These are phyloP conservation scores for Sarcodon aspratus DNA, from an alignment of 768 basidiomycete species.

Conservation along the genomic window DNA sequence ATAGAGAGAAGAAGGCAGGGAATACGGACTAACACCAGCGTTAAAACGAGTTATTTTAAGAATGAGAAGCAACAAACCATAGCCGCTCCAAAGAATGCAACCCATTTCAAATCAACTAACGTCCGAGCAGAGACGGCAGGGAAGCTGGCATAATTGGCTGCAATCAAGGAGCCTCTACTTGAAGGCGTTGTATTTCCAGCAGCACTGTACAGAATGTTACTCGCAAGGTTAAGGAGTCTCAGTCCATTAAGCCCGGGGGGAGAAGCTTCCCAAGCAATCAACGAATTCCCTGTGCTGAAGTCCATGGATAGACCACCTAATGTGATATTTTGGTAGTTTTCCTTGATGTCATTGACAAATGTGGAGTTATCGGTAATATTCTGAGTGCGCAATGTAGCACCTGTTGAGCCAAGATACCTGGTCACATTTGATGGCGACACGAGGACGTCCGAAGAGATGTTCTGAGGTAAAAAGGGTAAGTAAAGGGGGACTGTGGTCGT, in stretches of 20 bases:
- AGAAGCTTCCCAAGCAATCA: constrained; percentile 65
- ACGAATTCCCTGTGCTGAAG: constrained; percentile 29
- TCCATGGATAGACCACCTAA: constrained; percentile 64
- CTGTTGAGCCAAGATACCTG: constrained; percentile 30
- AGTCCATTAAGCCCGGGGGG: constrained; percentile 48
- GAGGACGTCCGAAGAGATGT: constrained; percentile 23
- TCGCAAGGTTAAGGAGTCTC: constrained; percentile 54
- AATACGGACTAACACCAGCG: constrained; percentile 41
- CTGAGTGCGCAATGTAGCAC: constrained; percentile 21
- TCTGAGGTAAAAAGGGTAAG: constrained; percentile 36
- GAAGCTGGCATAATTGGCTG: constrained; percentile 44
- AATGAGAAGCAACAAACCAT: constrained; percentile 36
- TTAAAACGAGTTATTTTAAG: not conserved
- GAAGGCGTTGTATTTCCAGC: constrained; percentile 47
- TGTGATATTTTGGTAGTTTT: constrained; percentile 41
- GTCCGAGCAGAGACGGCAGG: constrained; percentile 45
- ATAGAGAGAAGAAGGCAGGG: constrained; percentile 75
- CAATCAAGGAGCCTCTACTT: constrained; percentile 30
- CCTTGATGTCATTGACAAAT: constrained; percentile 41
- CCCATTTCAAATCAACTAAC: constrained; percentile 58
- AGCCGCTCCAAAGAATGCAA: constrained; percentile 59
- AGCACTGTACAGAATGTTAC: constrained; percentile 54
- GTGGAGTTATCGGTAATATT: constrained; percentile 45
- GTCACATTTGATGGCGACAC: constrained; percentile 45
- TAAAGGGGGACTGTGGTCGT: constrained; percentile 36